Base-by-base conservation (phyloP, 2,329 filamentous ascomycete species). In the Sphaerulina vaccinii region DNA sequence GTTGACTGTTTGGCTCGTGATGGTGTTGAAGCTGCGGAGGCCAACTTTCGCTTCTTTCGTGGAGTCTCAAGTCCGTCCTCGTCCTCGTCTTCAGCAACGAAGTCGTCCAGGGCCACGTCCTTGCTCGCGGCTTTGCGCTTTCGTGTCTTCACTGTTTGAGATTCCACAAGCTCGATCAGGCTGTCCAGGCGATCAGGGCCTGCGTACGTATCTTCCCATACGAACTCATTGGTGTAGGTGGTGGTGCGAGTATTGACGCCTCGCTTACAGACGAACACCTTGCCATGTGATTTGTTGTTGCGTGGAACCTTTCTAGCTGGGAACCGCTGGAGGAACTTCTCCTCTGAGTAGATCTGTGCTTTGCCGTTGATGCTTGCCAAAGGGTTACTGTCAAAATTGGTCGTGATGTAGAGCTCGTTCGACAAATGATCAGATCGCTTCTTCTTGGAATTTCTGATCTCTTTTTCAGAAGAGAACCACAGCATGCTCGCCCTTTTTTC, bases 391-490 rank as follows among this genome's bases (percentile, higher is more conserved):
- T 99, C 95, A 72, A 87, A 93, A 18, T 88, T 86, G 0, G 88
- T 81, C 0, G 90, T 95, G 49, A 97, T 85, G 66, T 97, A 99
- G 11, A 96, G 79, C 70, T 99, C 93, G 65, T 96, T 95, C 79
- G 54, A 52, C 46, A 95, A 70, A 53, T 83, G 89, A 71, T 99
- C 93, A 10, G 76, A 79, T 64, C 90, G 79, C 73, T 93, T 95
- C 73, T 92, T 95, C 52, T 83, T 81, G 66, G 85, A 87, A 63
- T 88, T 93, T 22, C 86, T 82, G 55, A 96, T 89, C 71, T 97
- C 92, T 64, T 87, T 88, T 63, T 95, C 88, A 0, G 88, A 90
- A 0, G 88, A 90, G 68, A 99, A 96, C 93, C 93, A 99, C 79
- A 96, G 86, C 66, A 99, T 93, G 57, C 86, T 87, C 49, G 88